Evolutionary conservation across 192 early-diverging fungal species (phyloP), one percentile per base, ranked within the genome.

Genomic region (Linnemannia zychae): DNA sequence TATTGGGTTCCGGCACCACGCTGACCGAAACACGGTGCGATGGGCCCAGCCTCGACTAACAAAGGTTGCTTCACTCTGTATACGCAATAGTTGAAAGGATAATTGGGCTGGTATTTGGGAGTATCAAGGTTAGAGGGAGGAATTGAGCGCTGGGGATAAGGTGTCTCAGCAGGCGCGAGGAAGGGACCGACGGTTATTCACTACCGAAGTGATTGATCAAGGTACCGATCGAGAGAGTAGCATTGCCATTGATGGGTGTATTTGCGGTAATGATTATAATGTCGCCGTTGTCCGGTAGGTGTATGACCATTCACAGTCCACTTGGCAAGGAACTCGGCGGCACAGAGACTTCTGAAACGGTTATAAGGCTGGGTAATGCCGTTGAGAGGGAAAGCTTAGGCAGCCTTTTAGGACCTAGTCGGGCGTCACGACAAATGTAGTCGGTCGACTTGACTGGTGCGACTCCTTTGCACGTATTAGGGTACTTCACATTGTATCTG

Each of bases 91-190:
- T 78, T 78, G 60, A 47, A 69, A 60, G 77, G 77, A 71, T 84
- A 78, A 17, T 46, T n/a, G 28, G n/a, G 18, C 37, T 24, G 73
- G 38, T 63, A 60, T 22, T 71, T 28, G 24, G 80, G 44, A 6
- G 80, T 76, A 60, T 66, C 66, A 12, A 84, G 71, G 71, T 84
- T 84, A 7, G 82, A 79, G 44, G 82, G 76, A 46, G 82, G 82
- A 31, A 84, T 53, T 13, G 82, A 57, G 16, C 82, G 76, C 40
- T 79, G 76, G 18, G 77, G 77, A 48, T 84, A 84, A 36, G 76
- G 76, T 3, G 82, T 73, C 37, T 72, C 76, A 36, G 82, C 76
- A 52, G 82, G 82, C 18, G 77, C 69, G 60, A 84, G 38, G 46
- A 44, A 84, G 15, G 38, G 7, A 38, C 82, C 82, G 63, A n/a